A percentile compares a stretch with the other conserved stretches of the same genome.
phyloP scores from a whole-genome alignment of 495 filamentous ascomycete species.

The Trichoderma asperelloides region DNA sequence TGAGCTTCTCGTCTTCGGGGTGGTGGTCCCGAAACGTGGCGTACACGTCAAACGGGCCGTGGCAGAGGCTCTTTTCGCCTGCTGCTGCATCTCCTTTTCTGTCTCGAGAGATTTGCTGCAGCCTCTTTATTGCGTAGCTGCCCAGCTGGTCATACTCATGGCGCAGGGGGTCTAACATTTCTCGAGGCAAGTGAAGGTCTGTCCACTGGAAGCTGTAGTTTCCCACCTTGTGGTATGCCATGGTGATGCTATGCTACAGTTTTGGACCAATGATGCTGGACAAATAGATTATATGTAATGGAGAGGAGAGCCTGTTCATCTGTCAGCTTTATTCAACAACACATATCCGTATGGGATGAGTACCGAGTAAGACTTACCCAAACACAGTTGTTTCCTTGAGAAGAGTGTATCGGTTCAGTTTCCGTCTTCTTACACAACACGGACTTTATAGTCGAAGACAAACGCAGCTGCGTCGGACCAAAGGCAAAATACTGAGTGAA shows the following conservation, averaged over 20 bases:
- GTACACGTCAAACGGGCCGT: constrained; percentile 28
- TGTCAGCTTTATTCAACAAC: too few species aligned
- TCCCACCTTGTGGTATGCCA: constrained; percentile 13
- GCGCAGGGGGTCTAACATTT: constrained; percentile 33
- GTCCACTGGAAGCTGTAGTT: constrained; percentile 39
- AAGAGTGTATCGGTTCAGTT: too few species aligned
- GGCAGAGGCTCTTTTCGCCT: constrained; percentile 13
- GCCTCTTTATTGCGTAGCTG: constrained; percentile 28
- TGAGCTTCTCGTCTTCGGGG: constrained; percentile 38
- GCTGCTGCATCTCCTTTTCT: constrained; percentile 1
- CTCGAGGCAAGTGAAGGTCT: constrained; percentile 31
- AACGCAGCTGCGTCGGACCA: too few species aligned
- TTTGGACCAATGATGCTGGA: background rate
- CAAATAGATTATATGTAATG: too few species aligned
- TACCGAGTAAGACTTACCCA: too few species aligned
- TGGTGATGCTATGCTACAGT: too few species aligned
- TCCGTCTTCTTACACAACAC: too few species aligned
- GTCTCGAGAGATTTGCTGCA: constrained; percentile 30
- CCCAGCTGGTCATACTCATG: constrained; percentile 37
- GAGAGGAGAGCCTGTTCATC: too few species aligned
- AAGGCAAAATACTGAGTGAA: too few species aligned
- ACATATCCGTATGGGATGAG: too few species aligned
- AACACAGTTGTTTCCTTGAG: too few species aligned
- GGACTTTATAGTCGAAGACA: too few species aligned
- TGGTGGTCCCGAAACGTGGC: constrained; percentile 27